A percentile compares a stretch with the other conserved stretches of the same genome.
These are phyloP conservation scores for Kodamaea hsintzibuensis DNA, from an alignment of 805 yeast genomes.

Conservation along the genomic window DNA sequence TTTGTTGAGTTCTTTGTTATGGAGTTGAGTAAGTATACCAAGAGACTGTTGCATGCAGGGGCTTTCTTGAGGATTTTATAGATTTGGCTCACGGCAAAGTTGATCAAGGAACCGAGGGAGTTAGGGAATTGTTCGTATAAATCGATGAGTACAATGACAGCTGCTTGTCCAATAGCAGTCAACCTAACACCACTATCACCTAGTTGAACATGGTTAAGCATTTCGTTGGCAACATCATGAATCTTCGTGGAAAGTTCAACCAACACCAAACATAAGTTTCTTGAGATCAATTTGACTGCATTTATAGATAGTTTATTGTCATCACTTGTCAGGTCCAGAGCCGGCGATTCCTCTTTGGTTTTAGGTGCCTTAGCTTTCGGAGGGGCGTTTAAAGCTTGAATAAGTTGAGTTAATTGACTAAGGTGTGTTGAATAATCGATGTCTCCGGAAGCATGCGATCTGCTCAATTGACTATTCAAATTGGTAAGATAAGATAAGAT, in stretches of 20 bases:
- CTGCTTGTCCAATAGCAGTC: constrained; percentile 20
- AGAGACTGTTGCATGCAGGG: constrained; percentile 24
- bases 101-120: constrained; percentile 35
- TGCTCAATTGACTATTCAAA: constrained; percentile 19
- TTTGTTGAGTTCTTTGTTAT: constrained; percentile 37
- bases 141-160: constrained; percentile 37
- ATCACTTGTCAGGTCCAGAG: not conserved
- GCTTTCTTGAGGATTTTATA: constrained; percentile 41
- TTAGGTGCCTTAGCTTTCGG: constrained; percentile 10
- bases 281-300: constrained; percentile 21
- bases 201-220: constrained; percentile 27
- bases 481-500: constrained; percentile 22
- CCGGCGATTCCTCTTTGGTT: constrained; percentile 4
- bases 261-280: constrained; percentile 27
- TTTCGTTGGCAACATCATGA: constrained; percentile 38
- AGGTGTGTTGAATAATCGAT: constrained; percentile 14
- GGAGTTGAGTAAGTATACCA: constrained; percentile 32
- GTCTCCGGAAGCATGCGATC: not conserved
- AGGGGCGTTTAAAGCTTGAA: constrained; percentile 22
- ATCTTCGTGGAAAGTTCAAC: constrained; percentile 33
- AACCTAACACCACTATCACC: constrained; percentile 17
- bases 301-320: not conserved
- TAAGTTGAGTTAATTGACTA: constrained; percentile 26
- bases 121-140: constrained; percentile 38
- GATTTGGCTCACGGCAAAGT: constrained; percentile 34